A percentile compares a stretch with the other conserved stretches of the same genome.
These are phyloP conservation scores for Mycena maculata DNA, from an alignment of 768 basidiomycete species.

Conservation along the genomic window DNA sequence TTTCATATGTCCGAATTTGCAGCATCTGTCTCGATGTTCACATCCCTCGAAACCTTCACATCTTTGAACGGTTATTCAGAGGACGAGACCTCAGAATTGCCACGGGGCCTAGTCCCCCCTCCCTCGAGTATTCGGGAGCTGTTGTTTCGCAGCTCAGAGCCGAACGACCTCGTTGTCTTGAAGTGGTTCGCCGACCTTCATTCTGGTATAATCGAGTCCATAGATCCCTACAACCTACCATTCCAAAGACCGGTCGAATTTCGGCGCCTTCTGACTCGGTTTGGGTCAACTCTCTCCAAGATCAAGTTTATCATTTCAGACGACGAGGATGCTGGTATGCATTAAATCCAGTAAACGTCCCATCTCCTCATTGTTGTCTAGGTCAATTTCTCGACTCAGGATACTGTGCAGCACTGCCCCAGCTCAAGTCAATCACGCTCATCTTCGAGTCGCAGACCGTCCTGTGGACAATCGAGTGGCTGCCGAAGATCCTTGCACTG, in stretches of 20 bases:
- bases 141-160: neutral
- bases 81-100: neutral
- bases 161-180: neutral
- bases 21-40: neutral
- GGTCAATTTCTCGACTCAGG: neutral
- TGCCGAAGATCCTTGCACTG: slow-evolving; percentile 1
- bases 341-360: neutral
- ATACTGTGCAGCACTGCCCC: slow-evolving; percentile 3
- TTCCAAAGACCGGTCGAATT: neutral
- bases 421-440: slow-evolving; percentile 1
- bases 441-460: neutral
- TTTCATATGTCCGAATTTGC: neutral
- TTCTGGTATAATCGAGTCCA: slow-evolving; percentile 1
- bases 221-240: neutral
- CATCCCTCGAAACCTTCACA: neutral
- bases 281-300: neutral
- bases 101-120: neutral
- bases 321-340: neutral
- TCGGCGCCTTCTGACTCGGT: neutral
- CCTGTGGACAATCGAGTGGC: neutral
- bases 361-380: slow-evolving; percentile 5
- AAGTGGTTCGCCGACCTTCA: neutral
- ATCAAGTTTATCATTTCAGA: neutral
- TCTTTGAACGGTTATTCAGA: too few relatives aligned
- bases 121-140: neutral